Evolutionary conservation across 202 grass and related monocot species (phyloP).

Genomic region (Eragrostis tef): DNA sequence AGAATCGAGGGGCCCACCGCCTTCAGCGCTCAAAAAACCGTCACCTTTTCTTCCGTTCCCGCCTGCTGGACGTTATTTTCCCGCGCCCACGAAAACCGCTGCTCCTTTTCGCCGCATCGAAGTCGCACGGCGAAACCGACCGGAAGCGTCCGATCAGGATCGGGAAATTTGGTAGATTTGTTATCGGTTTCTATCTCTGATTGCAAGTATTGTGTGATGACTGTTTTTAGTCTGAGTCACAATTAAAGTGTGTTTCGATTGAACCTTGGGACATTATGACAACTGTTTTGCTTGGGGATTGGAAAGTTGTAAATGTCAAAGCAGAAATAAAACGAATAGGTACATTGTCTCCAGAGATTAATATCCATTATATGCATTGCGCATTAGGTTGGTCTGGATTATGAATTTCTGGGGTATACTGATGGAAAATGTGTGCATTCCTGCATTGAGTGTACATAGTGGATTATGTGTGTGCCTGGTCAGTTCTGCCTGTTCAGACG

Average conservation of each 20-base stretch:
- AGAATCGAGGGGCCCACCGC: constrained; percentile 15
- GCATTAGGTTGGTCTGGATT: constrained; percentile 1
- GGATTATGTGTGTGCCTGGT: neutral
- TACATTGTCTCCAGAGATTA: neutral
- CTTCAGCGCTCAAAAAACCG: neutral
- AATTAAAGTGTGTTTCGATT: neutral
- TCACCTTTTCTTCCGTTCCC: neutral
- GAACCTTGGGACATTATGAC: neutral
- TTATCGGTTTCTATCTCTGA: neutral
- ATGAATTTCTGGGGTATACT: neutral
- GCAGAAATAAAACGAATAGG: neutral
- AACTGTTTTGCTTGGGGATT: neutral
- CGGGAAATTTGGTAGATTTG: neutral
- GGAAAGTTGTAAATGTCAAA: neutral
- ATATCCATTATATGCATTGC: neutral
- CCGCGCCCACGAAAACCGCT: constrained; percentile 18
- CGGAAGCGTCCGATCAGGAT: neutral
- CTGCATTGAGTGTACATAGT: neutral
- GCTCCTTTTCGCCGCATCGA: neutral
- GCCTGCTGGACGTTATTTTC: constrained; percentile 39
- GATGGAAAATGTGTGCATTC: neutral
- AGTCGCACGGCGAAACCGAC: neutral
- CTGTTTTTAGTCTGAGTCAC: neutral
- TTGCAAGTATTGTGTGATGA: neutral
- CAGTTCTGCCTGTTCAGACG: neutral